Evolutionary conservation across 2,329 filamentous ascomycete species (phyloP), one percentile per base, ranked within the genome.

Genomic region (Hypoxylon sp.): DNA sequence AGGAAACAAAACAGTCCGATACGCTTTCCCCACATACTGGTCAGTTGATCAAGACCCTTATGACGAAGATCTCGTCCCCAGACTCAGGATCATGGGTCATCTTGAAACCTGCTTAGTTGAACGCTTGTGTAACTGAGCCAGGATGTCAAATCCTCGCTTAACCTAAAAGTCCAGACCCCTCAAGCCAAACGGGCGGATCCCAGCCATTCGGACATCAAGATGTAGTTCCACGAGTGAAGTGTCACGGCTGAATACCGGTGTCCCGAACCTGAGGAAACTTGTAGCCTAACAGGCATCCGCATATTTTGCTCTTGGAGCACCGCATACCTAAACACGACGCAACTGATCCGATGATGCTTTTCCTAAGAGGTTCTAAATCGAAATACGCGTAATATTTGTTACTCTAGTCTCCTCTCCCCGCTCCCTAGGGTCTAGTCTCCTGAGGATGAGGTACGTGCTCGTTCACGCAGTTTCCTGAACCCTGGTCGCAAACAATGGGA

Each of bases 171-270:
- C 51, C 19, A 60, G 41, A 38, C 46, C 64, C 52, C 28, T 45
- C 25, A 48, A 45, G 19, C 34, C 13, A 50, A 60, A 23, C 19
- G 19, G 50, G 49, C 46, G 57, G 66, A 67, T 63, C 14, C 57
- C 46, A 66, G 58, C 68, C 68, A 71, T 49, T 67, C 63, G 60
- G 63, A 55, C 52, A 50, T 52, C 45, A 25, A 51, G 41, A 43
- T 55, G n/a, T 19, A 21, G 50, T 57, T 50, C 32, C 58, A 60
- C 55, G 30, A 57, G 58, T 41, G 49, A 51, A 32, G 59, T 64
- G 62, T 53, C 60, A 70, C 68, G 32, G 60, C 59, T 51, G 56
- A 59, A 43, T 45, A 52, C 65, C 28, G 28, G 60, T 55, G 45
- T 30, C 43, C 56, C 58, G 64, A 65, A 30, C 56, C 34, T 57